phyloP scores from a whole-genome alignment of 345 rosid species.

The thale cress (Arabidopsis thaliana) region DNA sequence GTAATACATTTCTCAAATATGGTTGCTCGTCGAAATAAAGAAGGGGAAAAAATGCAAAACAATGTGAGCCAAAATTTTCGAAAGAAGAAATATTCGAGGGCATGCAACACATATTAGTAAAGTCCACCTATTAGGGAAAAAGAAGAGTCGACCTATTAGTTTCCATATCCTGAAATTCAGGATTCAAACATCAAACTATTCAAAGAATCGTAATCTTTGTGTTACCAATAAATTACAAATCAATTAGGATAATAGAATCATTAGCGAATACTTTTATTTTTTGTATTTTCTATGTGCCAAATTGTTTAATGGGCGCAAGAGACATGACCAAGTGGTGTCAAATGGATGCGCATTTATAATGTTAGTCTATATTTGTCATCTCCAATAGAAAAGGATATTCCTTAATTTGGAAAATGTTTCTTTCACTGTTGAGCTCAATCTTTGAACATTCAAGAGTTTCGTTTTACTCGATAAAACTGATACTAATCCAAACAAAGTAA shows the following conservation, averaged over 20 bases:
- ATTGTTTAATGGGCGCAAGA: slow-evolving; percentile 24
- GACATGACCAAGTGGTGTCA: slow-evolving; percentile 45
- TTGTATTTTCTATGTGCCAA: slow-evolving; percentile 2
- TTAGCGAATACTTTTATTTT: neutral
- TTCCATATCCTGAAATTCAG: slow-evolving; percentile 18
- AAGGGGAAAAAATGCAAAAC: neutral
- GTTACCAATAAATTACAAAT: slow-evolving; percentile 1
- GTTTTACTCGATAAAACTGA: slow-evolving; percentile 11
- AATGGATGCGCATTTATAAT: slow-evolving; percentile 43
- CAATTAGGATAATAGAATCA: neutral
- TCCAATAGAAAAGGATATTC: slow-evolving; percentile 28
- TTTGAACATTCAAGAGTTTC: slow-evolving; percentile 6
- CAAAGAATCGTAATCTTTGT: slow-evolving; percentile 11
- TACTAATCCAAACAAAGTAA: slow-evolving; percentile 12
- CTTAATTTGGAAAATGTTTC: slow-evolving; percentile 15
- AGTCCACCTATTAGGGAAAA: neutral
- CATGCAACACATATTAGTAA: slow-evolving; percentile 24
- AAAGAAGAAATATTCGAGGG: slow-evolving; percentile 8
- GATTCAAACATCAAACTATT: slow-evolving; percentile 37
- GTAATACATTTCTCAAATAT: slow-evolving; percentile 12
- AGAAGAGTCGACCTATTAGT: neutral
- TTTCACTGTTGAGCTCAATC: neutral
- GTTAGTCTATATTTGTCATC: slow-evolving; percentile 40
- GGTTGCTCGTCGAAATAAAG: neutral
- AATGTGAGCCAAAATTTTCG: slow-evolving; percentile 5